These are phyloP conservation scores for Cystobasidium onofrii DNA, from an alignment of 768 basidiomycete genomes.

Conservation along the genomic window DNA sequence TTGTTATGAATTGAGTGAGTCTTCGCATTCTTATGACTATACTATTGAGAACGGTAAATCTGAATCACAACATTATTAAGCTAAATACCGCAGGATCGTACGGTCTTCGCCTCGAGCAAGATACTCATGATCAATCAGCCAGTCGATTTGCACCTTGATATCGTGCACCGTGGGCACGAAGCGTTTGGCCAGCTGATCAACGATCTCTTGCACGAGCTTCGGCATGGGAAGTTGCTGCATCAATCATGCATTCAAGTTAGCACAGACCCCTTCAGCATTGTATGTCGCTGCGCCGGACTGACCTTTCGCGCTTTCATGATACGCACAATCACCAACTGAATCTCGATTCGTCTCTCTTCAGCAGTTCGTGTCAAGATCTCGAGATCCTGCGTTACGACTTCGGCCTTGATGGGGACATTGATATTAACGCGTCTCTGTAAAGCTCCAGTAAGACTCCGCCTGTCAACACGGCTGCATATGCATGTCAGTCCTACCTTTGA, in stretches of 20 bases:
- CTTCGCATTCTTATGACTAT: too few species aligned
- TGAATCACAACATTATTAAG: too few species aligned
- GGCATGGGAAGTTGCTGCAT: constrained; percentile 77
- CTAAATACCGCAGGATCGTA: constrained; percentile 21
- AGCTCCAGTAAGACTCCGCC: too few species aligned
- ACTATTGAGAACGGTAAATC: too few species aligned
- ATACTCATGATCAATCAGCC: constrained; percentile 90
- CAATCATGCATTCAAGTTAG: neutral
- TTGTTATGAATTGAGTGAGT: too few species aligned
- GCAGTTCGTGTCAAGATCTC: constrained; percentile 90
- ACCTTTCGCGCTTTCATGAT: constrained; percentile 88
- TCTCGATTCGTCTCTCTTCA: constrained; percentile 91
- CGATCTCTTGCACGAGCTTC: constrained; percentile 76
- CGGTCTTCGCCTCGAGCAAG: constrained; percentile 59
- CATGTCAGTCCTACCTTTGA: constrained; percentile 40
- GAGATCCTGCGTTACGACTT: constrained; percentile 77
- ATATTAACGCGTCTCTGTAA: constrained; percentile 23
- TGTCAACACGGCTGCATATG: too few species aligned
- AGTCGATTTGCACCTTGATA: constrained; percentile 70
- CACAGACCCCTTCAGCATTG: too few species aligned
- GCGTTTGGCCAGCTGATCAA: constrained; percentile 74
- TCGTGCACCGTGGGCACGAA: constrained; percentile 90
- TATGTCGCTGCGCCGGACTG: neutral
- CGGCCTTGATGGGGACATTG: constrained; percentile 76
- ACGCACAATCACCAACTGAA: constrained; percentile 52